Base-by-base conservation (phyloP, 2,329 filamentous ascomycete genomes). In the Biscogniauxia mediterranea region DNA sequence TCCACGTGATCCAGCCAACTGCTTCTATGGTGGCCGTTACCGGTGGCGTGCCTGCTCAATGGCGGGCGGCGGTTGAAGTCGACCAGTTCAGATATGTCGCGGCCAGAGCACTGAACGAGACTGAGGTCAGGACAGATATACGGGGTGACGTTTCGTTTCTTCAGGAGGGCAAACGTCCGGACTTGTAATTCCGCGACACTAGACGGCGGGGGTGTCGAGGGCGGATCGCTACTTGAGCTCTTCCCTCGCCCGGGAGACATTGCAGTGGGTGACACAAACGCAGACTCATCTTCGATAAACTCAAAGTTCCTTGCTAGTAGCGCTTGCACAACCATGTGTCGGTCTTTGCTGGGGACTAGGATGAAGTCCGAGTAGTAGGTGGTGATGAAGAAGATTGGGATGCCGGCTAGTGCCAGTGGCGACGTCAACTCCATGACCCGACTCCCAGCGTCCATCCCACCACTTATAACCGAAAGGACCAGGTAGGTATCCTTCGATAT, bases 361-460 rank as follows among this genome's bases (percentile, higher is more conserved):
- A 99, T 96, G 77, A 97, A 98, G 78, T 99, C 94, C 38, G 91
- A 95, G 77, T 96, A 98, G 77, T 98, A 99, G 32, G 93, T 97
- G 3, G 94, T 97, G 75, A 97, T 96, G 83, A 98, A 98, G 81
- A 98, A 97, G 72, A 99, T 96, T 57, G 94, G 91, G 57, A 98
- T 95, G 69, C 92, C 92, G 55, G 94, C 94, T 73, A 97, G 83
- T 26, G 95, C 94, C 32, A 98, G 82, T 5, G 94, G 95, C 57
- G 89, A 93, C 7, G 93, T 97, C 64, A 99, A 78, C 72, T 98
- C 94, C 69, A 97, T 85, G 6, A 99, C 94, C 59, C 93, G 86
- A 69, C 93, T 92, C 6, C 93, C 93, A 9, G 94, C 93, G 73
- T 97, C 93, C 69, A 97, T 88, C 7, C 93, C 93, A 68, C 93